Percentiles rank a stretch among this genome's conserved stretches.
Evolutionary conservation across 441 rosid genomes (phyloP).

Genomic region (Pelargonium australe): DNA sequence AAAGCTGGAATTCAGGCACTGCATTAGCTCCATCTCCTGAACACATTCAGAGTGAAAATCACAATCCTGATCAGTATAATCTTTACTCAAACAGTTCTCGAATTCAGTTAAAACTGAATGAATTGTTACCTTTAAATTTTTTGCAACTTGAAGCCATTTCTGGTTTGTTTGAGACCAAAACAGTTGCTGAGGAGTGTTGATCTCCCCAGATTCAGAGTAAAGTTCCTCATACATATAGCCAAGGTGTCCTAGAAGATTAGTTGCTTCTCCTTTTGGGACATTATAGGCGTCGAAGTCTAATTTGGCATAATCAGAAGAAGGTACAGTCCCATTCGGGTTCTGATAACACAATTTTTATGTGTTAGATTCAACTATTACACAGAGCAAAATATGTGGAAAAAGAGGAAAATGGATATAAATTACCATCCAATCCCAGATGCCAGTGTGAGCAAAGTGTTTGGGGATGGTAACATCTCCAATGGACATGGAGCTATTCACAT

Average conservation of each 20-base stretch:
- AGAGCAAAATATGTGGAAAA: neutral
- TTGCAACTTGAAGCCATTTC: conserved; percentile 32
- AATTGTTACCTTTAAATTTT: conserved; percentile 18
- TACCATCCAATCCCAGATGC: conserved; percentile 55
- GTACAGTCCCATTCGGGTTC: conserved; percentile 29
- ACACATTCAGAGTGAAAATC: neutral
- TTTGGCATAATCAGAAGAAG: conserved; percentile 20
- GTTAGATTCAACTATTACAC: neutral
- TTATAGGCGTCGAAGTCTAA: conserved; percentile 32
- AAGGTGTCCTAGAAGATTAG: conserved; percentile 33
- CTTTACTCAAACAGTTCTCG: too few species aligned
- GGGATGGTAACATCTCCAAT: conserved; percentile 56
- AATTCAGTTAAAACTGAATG: neutral
- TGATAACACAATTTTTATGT: conserved; percentile 12
- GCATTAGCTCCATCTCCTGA: conserved; percentile 35
- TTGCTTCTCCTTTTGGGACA: conserved; percentile 29
- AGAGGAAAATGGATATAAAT: neutral
- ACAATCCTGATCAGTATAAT: too few species aligned
- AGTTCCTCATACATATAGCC: conserved; percentile 32
- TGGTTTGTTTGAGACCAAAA: conserved; percentile 28
- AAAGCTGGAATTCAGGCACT: conserved; percentile 42
- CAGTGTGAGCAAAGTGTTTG: conserved; percentile 38
- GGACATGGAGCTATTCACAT: conserved; percentile 38
- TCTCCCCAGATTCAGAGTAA: conserved; percentile 26
- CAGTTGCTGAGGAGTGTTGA: conserved; percentile 24